Base-by-base conservation (phyloP, 192 early-diverging fungal species). In the Backusella westeae region DNA sequence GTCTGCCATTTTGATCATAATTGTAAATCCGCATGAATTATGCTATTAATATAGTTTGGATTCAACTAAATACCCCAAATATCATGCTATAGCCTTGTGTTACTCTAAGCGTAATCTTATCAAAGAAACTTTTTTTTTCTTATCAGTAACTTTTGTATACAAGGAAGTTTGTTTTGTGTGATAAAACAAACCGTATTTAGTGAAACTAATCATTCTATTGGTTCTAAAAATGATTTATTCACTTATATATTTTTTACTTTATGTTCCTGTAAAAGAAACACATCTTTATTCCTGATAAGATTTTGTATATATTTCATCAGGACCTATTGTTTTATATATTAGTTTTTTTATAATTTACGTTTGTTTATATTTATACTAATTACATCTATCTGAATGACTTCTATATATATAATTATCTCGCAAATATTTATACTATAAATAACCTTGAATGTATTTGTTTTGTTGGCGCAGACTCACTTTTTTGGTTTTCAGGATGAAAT, bases 61-160 rank as follows among this genome's bases (percentile, higher is more conserved):
- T 63, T 63, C 3, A 63, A 26, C 29, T 8, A 12, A 23, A 63
- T 5, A 63, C 26, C 26, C 9, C 19, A 26, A 63, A 63, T 23
- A 63, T 12, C 56, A 63, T 63, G 56, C 9, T 12, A 26, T 63
- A 19, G 4, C 3, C 12, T 14, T 29, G 56, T 63, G 56, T 63
- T 29, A 59, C 53, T 17, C 1, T 32, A 1, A 23, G 17, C n/a
- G 53, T 23, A 59, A 63, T 63, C 56, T 63, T 63, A 63, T 63
- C 56, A 63, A 29, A 26, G 8, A 63, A 49, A 17, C 17, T 14
- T 29, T 63, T 63, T 53, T 53, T 53, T 53, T 53, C 56, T 63
- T 63, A 63, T 63, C 56, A 63, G 56, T 63, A 63, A 63, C 23
- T 63, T 63, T 56, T 56, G 53, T 56, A 21, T 23, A 23, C n/a